Base-by-base conservation (phyloP, 2,329 filamentous ascomycete species). In the Drechslerella coelobrocha region DNA sequence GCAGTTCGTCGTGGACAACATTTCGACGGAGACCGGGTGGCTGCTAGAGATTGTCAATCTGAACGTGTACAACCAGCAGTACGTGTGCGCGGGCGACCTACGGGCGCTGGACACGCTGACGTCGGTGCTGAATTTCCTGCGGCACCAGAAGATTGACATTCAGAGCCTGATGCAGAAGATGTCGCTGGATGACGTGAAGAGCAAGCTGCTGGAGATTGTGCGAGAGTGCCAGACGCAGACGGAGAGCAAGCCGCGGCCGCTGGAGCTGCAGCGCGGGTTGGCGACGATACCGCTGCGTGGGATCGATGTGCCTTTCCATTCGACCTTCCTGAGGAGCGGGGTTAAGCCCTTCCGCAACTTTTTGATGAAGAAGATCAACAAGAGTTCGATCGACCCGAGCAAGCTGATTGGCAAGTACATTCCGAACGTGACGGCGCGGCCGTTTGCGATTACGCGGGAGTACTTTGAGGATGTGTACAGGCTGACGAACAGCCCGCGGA, bases 301-400 rank as follows among this genome's bases (percentile, higher is more conserved):
- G 73, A 99, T 99, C 76, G 94, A 99, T 77, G 95, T 97, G 78
- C 94, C 94, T 47, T 99, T 99, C 90, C 94, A 99, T 85, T 94
- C 90, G 76, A 99, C 94, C 17, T 99, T 99, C 85, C 82, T 99
- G 81, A 90, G 95, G 61, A 96, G 92, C 39, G 95, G 94, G 77
- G 94, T 99, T 80, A 99, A 99, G 85, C 94, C 95, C 50, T 99
- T 99, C 91, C 87, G 94, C 75, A 93, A 89, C 47, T 99, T 99
- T 86, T 81, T 99, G 78, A 88, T 97, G 76, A 99, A 97, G 90
- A 99, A 99, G 86, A 97, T 99, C 83, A 92, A 97, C 85, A 96
- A 96, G 87, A 97, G 92, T 23, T 95, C 90, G 59, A 97, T 99
- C 79, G 94, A 99, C 79, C 94, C 94, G 3, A 89, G 90, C 79